Base-by-base conservation (phyloP, 768 basidiomycete species). In the Boletus rubroflammeus region DNA sequence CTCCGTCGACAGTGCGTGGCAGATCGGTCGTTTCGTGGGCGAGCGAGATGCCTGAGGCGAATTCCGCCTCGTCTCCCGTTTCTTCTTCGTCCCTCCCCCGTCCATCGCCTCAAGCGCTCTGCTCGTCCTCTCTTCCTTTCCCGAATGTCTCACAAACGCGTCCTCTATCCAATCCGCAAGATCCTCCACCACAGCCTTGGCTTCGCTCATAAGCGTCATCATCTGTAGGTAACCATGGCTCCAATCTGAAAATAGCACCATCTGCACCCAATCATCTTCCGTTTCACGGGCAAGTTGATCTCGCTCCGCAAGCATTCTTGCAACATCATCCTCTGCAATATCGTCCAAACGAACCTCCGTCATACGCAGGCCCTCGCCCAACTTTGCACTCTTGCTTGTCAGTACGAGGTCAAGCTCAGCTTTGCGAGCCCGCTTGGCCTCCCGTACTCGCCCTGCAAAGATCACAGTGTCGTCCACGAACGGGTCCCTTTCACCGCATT, bases 401-500 rank as follows among this genome's bases (percentile, higher is more conserved):
- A 85, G 71, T 43, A 74, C 72, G 41, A 84, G 31, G 59, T 88
- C 84, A 6, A 95, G 78, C 62, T 93, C 88, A 15, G 77, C 73
- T 69, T 85, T 89, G 32, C 91, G 83, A 10, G 83, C 82, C 23
- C 90, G 83, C 73, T 98, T 99, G 15, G 97, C 96, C 67, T 98
- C 92, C 26, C 96, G 79, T n/a, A 99, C 78, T 29, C 91, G 85
- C 14, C 95, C 96, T 3, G 94, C 91, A 64, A 98, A 96, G 62
- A 98, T 93, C 58, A 99, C 88, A 0, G 93, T 98, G 68, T 98
- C 97, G 70, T 99, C 97, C 23, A 97, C 93, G 63, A 99, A 92
- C 0, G 96, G 92, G 57, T 89, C 87, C 66, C 93, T 94, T 73
- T 98, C 97, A 17, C 97, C 97, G 62, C 92, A 94, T 64, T 95